Percentiles rank a stretch among this genome's conserved stretches.
Conservation (phyloP, 441 rosid genomes). For the Kokia cookei region DNA sequence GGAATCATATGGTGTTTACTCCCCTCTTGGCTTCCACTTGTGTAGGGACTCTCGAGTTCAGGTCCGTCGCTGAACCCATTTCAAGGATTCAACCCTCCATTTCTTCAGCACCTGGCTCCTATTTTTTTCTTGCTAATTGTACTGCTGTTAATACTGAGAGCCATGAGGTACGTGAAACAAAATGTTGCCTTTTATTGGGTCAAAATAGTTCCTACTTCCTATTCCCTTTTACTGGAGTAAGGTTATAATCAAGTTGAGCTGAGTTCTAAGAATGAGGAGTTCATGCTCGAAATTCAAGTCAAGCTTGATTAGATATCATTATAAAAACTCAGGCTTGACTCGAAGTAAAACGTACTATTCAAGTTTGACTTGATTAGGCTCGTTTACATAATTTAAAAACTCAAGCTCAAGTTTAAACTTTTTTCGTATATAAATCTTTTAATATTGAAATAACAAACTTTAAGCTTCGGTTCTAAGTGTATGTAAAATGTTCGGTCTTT, state of each 20-base stretch:
- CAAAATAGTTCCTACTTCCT: background rate
- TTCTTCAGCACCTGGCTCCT: conserved; percentile 61
- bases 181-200: background rate
- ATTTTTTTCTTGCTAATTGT: conserved; percentile 63
- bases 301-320: background rate
- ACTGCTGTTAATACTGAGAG: conserved; percentile 38
- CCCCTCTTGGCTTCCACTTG: conserved; percentile 93
- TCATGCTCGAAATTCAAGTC: background rate
- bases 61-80: conserved; percentile 84
- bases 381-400: no score
- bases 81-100: conserved; percentile 79
- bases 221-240: background rate
- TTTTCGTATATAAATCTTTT: no score
- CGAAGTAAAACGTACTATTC: background rate
- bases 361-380: background rate
- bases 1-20: conserved; percentile 96
- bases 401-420: no score
- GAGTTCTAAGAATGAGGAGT: background rate
- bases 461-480: no score
- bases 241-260: background rate
- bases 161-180: conserved; percentile 35
- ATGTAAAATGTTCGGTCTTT: background rate
- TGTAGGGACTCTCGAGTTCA: conserved; percentile 86
- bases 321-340: background rate
- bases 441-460: no score